Percentiles rank a stretch among this genome's conserved stretches.
phyloP scores from a whole-genome alignment of 148 eudicot species.

The Nyssa sinensis region DNA sequence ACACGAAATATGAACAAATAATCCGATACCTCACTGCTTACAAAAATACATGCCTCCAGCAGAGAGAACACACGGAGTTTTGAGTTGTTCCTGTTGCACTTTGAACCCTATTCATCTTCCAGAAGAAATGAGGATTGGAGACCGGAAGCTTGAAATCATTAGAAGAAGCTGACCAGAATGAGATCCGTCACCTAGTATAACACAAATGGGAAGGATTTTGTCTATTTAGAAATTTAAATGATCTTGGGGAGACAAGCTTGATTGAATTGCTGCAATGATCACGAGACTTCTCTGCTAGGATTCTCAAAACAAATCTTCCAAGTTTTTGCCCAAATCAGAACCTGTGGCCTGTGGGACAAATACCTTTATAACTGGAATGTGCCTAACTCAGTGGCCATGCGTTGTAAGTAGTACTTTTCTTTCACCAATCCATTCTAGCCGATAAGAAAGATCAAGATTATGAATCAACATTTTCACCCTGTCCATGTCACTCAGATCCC shows the following conservation, averaged over 20 bases:
- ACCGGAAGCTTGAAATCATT: background rate
- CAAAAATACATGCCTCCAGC: background rate
- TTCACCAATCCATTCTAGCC: constrained; percentile 76
- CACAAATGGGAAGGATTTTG: background rate
- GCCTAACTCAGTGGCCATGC: constrained; percentile 74
- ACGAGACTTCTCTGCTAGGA: background rate
- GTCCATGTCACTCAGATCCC: constrained; percentile 48
- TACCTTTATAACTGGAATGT: constrained; percentile 53
- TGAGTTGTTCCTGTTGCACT: background rate
- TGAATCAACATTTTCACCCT: constrained; percentile 60
- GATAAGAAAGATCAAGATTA: constrained; percentile 83
- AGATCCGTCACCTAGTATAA: background rate
- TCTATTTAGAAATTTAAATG: background rate
- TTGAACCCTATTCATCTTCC: background rate
- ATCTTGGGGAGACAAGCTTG: background rate
- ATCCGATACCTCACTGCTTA: background rate
- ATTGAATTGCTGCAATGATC: background rate
- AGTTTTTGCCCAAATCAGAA: background rate
- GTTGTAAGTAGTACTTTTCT: constrained; percentile 62
- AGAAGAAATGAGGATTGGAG: constrained; percentile 2
- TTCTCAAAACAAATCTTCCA: background rate
- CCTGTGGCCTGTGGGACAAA: background rate
- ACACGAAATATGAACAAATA: background rate
- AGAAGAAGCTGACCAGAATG: background rate
- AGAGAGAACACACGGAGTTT: background rate